Base-by-base conservation (phyloP, 148 eudicot genomes). In the Rhododendron ovatum region DNA sequence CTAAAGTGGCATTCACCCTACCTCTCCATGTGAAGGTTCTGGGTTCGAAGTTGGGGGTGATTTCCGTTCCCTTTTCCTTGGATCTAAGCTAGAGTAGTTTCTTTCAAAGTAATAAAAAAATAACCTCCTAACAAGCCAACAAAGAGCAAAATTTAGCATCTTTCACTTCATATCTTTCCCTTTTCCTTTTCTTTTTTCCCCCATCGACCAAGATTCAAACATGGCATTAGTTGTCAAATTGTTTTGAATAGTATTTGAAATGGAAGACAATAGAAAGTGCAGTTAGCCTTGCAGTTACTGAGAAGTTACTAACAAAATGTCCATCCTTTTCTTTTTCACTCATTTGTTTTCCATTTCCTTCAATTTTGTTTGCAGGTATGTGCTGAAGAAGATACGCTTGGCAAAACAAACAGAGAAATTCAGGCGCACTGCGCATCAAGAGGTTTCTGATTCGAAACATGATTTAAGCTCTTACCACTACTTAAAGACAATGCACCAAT, bases 301-400 rank as follows among this genome's bases (percentile, higher is more conserved):
- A 48, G 4, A 35, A 79, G 33, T n/a, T 4, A 26, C 28, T 24
- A 24, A 24, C 57, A 79, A 45, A 59, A 51, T 74, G 39, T 55
- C 37, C 35, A 53, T 78, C 14, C 65, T 17, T 26, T 55, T 3
- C 22, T 71, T 37, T 57, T 43, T 84, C 50, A 39, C 47, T 2
- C 28, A 18, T 79, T 15, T 37, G 37, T 86, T 13, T 39, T 20
- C 79, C 47, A 26, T 26, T n/a, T 78, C 57, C 18, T 45, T 47
- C 24, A 69, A 69, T 81, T 39, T 26, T 43, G 69, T 69, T 85
- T 55, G 69, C 86, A 97, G 98, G 93, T 97, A 94, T 89, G 95
- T 94, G 35, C 79, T 97, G 89, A 95, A 95, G 95, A 97, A 95
- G 89, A 94, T 97, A 82, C 92, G 95, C 6, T 91, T 97, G 86